These are phyloP conservation scores for Schizosaccharomyces octosporus DNA, from an alignment of 805 yeast species.

Conservation along the genomic window DNA sequence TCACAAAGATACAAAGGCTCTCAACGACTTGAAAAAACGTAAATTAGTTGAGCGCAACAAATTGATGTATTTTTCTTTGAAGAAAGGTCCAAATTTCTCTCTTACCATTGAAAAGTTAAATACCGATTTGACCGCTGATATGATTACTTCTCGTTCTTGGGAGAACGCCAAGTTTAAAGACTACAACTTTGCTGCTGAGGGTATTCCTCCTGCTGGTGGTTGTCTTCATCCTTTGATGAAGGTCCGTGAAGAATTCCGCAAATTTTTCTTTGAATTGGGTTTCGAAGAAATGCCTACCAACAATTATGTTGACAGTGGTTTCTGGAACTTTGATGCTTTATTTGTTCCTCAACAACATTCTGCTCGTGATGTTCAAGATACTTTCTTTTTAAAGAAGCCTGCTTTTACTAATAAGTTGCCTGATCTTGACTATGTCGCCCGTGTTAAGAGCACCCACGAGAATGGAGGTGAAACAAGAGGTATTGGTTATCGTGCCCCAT, in stretches of 20 bases:
- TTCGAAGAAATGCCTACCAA: slow-evolving; percentile 98
- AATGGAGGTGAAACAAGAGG: slow-evolving; percentile 66
- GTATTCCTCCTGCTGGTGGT: slow-evolving; percentile 64
- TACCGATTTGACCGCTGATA: slow-evolving; percentile 84
- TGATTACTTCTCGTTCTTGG: slow-evolving; percentile 64
- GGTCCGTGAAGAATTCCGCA: slow-evolving; percentile 93
- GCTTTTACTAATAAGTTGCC: slow-evolving; percentile 53
- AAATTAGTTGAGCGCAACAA: slow-evolving; percentile 44
- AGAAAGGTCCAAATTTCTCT: slow-evolving; percentile 67
- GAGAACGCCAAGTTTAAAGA: slow-evolving; percentile 67
- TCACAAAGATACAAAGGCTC: slow-evolving; percentile 35
- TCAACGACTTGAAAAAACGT: slow-evolving; percentile 78
- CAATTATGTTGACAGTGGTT: slow-evolving; percentile 91
- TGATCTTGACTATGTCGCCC: slow-evolving; percentile 54
- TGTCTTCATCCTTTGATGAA: slow-evolving; percentile 91
- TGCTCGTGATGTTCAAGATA: slow-evolving; percentile 95
- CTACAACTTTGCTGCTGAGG: slow-evolving; percentile 88
- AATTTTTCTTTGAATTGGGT: slow-evolving; percentile 92
- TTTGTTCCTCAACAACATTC: slow-evolving; percentile 99
- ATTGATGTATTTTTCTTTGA: slow-evolving; percentile 46
- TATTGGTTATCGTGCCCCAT: slow-evolving; percentile 93
- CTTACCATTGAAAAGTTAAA: slow-evolving; percentile 56
- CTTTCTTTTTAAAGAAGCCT: slow-evolving; percentile 92
- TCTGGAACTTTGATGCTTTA: slow-evolving; percentile 95
- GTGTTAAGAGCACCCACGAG: slow-evolving; percentile 65